Conservation (phyloP, 2,329 filamentous ascomycete species). For the Helotiales sp. region DNA sequence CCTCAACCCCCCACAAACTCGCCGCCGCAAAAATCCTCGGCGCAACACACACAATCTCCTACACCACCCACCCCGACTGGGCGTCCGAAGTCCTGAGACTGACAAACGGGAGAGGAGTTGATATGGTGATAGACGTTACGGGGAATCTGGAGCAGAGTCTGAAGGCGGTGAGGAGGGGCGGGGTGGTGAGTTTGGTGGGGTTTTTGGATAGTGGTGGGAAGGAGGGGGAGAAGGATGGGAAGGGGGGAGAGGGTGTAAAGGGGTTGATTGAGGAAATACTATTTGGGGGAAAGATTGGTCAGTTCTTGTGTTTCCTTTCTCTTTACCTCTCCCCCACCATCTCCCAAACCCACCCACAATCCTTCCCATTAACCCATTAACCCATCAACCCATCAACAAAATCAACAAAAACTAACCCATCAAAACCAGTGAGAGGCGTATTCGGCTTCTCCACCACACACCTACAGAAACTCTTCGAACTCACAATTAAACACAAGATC, state of each 20-base stretch:
- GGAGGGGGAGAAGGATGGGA: background rate
- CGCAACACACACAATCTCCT: conserved; percentile 2
- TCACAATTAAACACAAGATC: conserved; percentile 1
- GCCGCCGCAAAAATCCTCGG: background rate
- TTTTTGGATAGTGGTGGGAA: too few relatives aligned
- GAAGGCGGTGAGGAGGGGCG: background rate
- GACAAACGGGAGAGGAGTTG: conserved; percentile 47
- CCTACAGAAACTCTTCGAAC: background rate
- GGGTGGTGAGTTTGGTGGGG: conserved; percentile 7
- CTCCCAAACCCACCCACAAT: background rate
- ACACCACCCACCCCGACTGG: conserved; percentile 48
- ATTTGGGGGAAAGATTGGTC: conserved; percentile 5
- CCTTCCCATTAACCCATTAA: background rate
- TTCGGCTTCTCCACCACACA: background rate
- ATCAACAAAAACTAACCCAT: background rate
- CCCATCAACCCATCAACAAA: background rate
- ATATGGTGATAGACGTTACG: conserved; percentile 54
- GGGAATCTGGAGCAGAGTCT: conserved; percentile 33
- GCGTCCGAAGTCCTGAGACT: conserved; percentile 45
- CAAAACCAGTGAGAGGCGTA: background rate
- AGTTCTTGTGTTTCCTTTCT: background rate
- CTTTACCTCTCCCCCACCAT: background rate
- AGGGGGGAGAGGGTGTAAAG: background rate
- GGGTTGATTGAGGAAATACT: too few relatives aligned
- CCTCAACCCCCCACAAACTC: background rate